Conservation (phyloP, 2,329 filamentous ascomycete genomes). For the Fusarium udum region DNA sequence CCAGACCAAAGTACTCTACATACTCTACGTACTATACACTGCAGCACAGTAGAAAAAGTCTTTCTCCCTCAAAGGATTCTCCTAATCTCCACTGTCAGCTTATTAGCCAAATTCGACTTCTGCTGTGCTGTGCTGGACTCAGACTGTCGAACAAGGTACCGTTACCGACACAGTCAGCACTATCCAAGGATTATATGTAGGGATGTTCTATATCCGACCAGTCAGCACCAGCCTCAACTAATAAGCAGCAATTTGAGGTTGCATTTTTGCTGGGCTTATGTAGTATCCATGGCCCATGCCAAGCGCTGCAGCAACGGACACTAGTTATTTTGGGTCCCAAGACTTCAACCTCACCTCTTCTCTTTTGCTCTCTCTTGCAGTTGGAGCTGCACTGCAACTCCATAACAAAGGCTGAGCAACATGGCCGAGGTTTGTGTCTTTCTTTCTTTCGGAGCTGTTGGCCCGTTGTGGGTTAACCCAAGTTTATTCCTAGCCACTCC, state of each 20-base stretch:
- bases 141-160: background rate
- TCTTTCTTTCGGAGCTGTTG: constrained; percentile 4
- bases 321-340: constrained; percentile 6
- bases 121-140: background rate
- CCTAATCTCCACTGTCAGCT: constrained; percentile 22
- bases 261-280: constrained; percentile 1
- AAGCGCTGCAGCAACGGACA: constrained; percentile 17
- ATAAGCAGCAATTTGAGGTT: constrained; percentile 26
- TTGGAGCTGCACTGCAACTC: background rate
- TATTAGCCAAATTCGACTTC: constrained; percentile 9
- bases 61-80: background rate
- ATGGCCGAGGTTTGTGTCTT: background rate
- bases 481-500: background rate
- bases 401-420: constrained; percentile 14
- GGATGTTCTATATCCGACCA: constrained; percentile 1
- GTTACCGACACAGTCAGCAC: constrained; percentile 26
- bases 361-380: background rate
- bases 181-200: constrained; percentile 1
- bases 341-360: constrained; percentile 15
- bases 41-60: background rate
- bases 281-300: constrained; percentile 5
- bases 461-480: background rate
- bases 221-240: constrained; percentile 34
- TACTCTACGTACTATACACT: background rate
- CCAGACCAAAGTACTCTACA: background rate